These are phyloP conservation scores for Arthrobotrys musiformis DNA, from an alignment of 2,329 filamentous ascomycete species.

Conservation along the genomic window DNA sequence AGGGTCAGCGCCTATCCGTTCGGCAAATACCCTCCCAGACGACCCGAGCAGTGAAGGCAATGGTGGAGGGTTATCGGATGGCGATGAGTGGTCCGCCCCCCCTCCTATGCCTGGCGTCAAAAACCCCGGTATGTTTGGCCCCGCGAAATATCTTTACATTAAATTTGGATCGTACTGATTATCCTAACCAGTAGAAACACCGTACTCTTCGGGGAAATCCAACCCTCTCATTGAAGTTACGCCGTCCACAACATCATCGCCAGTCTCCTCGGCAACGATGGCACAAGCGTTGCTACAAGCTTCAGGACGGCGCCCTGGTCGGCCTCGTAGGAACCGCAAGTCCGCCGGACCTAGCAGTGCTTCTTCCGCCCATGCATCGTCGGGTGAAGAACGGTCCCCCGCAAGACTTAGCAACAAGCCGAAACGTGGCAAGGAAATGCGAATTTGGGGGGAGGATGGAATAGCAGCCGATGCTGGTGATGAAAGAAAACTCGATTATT, in stretches of 20 bases:
- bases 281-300: conserved; percentile 71
- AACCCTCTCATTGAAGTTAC: conserved; percentile 6
- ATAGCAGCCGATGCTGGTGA: conserved; percentile 84
- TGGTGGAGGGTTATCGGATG: conserved; percentile 4
- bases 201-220: not conserved
- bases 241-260: conserved; percentile 73
- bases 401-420: conserved; percentile 63
- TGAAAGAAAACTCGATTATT: conserved; percentile 86
- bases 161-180: not conserved
- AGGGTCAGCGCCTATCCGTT: conserved; percentile 3
- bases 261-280: conserved; percentile 59
- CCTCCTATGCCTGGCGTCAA: conserved; percentile 49
- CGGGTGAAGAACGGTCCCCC: conserved; percentile 79
- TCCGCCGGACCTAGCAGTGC: conserved; percentile 71
- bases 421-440: conserved; percentile 79
- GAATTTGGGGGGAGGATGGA: conserved; percentile 92
- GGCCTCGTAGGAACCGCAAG: conserved; percentile 66
- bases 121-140: not conserved
- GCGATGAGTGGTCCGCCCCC: conserved; percentile 38
- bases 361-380: conserved; percentile 74
- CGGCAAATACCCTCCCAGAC: not conserved
- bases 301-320: conserved; percentile 65
- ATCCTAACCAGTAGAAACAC: not conserved
- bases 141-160: not conserved
- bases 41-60: not conserved